These are phyloP conservation scores for Calonectria hawksworthii DNA, from an alignment of 2,329 filamentous ascomycete genomes.

Conservation along the genomic window DNA sequence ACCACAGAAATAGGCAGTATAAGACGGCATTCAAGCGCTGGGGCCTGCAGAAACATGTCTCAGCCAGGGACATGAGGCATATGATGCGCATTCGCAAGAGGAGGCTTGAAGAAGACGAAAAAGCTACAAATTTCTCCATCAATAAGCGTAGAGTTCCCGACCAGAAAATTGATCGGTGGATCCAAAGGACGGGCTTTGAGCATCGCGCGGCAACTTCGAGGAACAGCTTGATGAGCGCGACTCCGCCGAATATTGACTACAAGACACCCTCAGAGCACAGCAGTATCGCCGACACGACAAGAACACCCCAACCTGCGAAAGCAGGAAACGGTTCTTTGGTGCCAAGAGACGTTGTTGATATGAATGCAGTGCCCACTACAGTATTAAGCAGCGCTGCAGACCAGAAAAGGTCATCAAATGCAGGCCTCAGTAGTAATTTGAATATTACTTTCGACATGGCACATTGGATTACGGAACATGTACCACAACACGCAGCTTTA, in stretches of 20 bases:
- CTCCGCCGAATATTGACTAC: conserved; percentile 5
- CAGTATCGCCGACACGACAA: neutral
- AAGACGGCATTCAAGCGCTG: conserved; percentile 7
- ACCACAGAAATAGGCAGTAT: neutral
- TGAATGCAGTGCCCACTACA: neutral
- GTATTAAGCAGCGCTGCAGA: neutral
- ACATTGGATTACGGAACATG: neutral
- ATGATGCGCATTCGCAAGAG: conserved; percentile 2
- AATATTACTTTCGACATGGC: neutral
- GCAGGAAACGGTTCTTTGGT: neutral
- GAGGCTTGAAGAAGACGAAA: neutral
- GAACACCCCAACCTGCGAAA: neutral
- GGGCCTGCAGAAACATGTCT: conserved; percentile 2
- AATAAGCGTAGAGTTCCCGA: neutral
- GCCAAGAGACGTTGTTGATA: neutral
- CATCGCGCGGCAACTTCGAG: neutral
- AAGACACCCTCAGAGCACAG: neutral
- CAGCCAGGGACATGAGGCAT: neutral
- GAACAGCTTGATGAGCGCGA: neutral
- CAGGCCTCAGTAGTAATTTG: neutral
- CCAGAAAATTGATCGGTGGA: neutral
- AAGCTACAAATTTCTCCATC: neutral
- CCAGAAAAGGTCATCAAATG: neutral
- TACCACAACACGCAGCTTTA: neutral
- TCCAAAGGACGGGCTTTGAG: conserved; percentile 2